Base-by-base conservation (phyloP, 495 filamentous ascomycete genomes). In the Lepraria neglecta region DNA sequence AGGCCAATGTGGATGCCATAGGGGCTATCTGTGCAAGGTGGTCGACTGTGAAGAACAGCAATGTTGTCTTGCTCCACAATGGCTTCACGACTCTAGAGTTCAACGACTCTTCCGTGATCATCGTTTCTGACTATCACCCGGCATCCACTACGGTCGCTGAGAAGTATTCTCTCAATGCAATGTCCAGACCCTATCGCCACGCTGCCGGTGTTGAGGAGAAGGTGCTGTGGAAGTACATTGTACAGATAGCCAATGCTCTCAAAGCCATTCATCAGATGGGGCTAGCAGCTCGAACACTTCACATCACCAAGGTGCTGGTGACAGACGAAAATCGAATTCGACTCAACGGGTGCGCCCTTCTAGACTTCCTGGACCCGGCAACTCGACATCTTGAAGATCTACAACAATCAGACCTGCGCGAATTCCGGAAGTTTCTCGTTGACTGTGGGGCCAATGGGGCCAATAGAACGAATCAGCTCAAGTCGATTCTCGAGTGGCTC, bases 81-180 rank as follows among this genome's bases (percentile, higher is more conserved):
- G 90, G 89, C 3, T 97, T 97, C 71, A 97, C 94, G 7, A 96
- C 89, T 46, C 78, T 90, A 44, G 87, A 85, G 51, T 98, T 97
- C 74, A 89, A 91, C 62, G 95, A 97, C 68, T 95, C 87, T 72
- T 97, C 95, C 17, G 79, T 98, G 57, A 87, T 98, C 61, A 89
- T 97, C 70, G 91, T 95, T 40, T 95, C 89, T 60, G 89, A 95
- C 71, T 98, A 92, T 69, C 89, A 95, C 68, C 95, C 94, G 1
- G 75, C 91, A 27, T 88, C 92, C 30, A 95, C 94, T 73, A 96
- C 94, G 3, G 78, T 98, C 15, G 84, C 85, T 38, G 92, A 97
- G 68, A 83, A 90, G 62, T 86, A 96, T 64, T 76, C 35, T 38
- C 35, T 38, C 7, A 38, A 38, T 38, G 35, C 7, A 38, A 38